A percentile compares a stretch with the other conserved stretches of the same genome.
Conservation (phyloP, 2,329 filamentous ascomycete genomes). For the Scedosporium dehoogii region DNA sequence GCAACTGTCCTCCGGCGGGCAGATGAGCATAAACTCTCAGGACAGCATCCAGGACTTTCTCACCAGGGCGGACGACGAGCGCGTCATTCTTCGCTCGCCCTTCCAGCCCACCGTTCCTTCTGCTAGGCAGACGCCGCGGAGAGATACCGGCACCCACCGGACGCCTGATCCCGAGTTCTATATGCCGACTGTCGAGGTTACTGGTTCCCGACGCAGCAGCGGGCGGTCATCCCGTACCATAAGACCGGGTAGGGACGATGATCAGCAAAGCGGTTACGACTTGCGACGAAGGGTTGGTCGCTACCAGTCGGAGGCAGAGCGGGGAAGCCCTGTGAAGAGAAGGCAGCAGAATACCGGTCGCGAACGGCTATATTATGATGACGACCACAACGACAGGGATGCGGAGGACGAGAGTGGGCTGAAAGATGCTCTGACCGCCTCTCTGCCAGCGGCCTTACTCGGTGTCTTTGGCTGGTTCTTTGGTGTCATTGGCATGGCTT, state of each 20-base stretch:
- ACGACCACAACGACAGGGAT: conserved; percentile 4
- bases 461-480: conserved; percentile 37
- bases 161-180: conserved; percentile 41
- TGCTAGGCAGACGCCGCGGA: conserved; percentile 13
- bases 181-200: conserved; percentile 39
- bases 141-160: conserved; percentile 17
- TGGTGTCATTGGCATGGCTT: conserved; percentile 47
- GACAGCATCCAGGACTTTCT: conserved; percentile 47
- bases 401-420: conserved; percentile 8
- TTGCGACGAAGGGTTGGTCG: conserved; percentile 18
- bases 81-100: conserved; percentile 42
- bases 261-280: conserved; percentile 11
- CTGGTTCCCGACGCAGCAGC: conserved; percentile 25
- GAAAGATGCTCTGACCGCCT: conserved; percentile 21
- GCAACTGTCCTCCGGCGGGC: conserved; percentile 32
- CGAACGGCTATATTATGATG: not conserved
- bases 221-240: conserved; percentile 23
- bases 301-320: conserved; percentile 4
- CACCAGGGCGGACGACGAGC: conserved; percentile 43
- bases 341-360: conserved; percentile 5
- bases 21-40: conserved; percentile 35
- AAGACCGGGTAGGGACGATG: conserved; percentile 17
- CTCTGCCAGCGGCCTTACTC: conserved; percentile 27
- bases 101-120: conserved; percentile 43
- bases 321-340: conserved; percentile 16